Evolutionary conservation across 2,329 filamentous ascomycete genomes (phyloP), one percentile per base, ranked within the genome.

Genomic region (Verticillium longisporum): DNA sequence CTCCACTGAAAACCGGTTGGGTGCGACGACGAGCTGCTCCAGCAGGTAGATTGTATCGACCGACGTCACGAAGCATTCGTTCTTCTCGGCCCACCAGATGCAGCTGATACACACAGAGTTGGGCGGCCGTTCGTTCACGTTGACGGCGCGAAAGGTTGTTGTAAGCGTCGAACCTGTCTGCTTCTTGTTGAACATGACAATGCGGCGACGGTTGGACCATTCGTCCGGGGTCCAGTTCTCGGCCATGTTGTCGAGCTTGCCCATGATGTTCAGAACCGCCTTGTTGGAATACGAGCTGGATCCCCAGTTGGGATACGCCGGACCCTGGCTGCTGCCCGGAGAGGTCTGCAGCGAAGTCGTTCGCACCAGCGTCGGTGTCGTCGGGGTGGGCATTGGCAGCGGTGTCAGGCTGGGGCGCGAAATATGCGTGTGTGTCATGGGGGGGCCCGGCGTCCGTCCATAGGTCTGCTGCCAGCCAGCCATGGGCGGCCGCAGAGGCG

Each of bases 31-130:
- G 6, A 99, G 82, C 66, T 94, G 90, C 77, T 98, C 95, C 2
- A 99, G 82, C n/a, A 99, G 82, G 68, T 89, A 90, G 68, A 99
- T 98, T 2, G 94, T 97, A 75, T 99, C 95, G 18, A 98, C 95
- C 59, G 93, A 97, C 2, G 95, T 98, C 60, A 98, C 92, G 73
- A 88, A 98, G 75, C 89, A 97, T 69, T 96, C 91, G 56, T 87
- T 80, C 76, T 92, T 96, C 75, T 96, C 92, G 61, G 89, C 89
- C 95, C 95, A 99, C 81, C 88, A 93, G 70, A 99, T 99, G 79
- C 95, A 99, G 75, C 93, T 97, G 72, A 99, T 91, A 76, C 92
- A 97, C 63, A 96, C 94, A 75, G 89, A 92, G 77, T 94, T 90
- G 2, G 88, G 86, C 1, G 88, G 85, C 26, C 92, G 86, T 64